A percentile compares a stretch with the other conserved stretches of the same genome.
phyloP scores from a whole-genome alignment of 345 rosid genomes.

The Dovyalis caffra region DNA sequence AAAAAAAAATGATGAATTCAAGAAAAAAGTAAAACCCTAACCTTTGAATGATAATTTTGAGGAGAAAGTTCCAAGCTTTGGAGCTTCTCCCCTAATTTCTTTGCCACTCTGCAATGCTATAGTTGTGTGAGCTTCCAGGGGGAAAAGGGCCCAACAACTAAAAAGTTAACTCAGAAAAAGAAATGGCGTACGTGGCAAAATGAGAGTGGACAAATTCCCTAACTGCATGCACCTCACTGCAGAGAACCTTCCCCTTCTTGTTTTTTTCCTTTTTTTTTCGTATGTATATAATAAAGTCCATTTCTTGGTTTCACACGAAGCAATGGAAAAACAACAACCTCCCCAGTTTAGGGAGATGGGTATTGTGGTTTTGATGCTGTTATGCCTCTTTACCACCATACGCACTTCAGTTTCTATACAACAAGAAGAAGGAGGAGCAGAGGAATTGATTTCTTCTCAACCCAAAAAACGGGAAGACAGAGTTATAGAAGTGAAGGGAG shows the following conservation, averaged over 20 bases:
- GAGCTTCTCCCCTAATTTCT: neutral
- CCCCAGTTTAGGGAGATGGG: neutral
- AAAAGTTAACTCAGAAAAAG: neutral
- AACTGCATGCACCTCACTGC: neutral
- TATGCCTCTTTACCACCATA: neutral
- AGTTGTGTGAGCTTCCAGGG: neutral
- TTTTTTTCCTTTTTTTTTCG: too few species aligned
- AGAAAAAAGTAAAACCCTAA: neutral
- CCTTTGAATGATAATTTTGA: neutral
- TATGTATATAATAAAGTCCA: neutral
- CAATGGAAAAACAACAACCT: neutral
- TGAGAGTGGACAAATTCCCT: neutral
- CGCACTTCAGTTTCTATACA: neutral
- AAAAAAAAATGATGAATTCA: neutral
- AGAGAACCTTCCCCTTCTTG: neutral
- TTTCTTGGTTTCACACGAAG: neutral
- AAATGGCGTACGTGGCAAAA: neutral
- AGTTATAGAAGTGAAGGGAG: constrained; percentile 54
- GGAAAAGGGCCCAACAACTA: neutral
- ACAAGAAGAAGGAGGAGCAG: constrained; percentile 8
- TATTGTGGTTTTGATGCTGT: neutral
- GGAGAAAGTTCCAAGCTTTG: neutral
- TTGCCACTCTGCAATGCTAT: neutral
- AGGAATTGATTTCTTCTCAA: constrained; percentile 7
- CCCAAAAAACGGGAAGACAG: constrained; percentile 21